Evolutionary conservation across 2,329 filamentous ascomycete species (phyloP), one percentile per base, ranked within the genome.

Genomic region (Xylaria sp.): DNA sequence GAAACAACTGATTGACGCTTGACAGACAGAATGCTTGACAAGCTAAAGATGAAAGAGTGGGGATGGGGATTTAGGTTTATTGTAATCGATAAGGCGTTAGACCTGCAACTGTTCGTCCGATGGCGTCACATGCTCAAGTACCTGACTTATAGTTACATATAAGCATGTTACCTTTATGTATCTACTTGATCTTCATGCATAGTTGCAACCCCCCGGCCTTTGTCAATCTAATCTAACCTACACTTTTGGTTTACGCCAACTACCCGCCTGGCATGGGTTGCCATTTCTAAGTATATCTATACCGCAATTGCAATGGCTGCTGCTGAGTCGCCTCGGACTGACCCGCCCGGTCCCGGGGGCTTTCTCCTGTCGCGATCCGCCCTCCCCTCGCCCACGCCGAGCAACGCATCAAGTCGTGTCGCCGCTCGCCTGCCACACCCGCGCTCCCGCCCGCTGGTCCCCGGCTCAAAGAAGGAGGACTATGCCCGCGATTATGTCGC

Each of bases 381-480:
- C 0, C 80, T 87, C 4, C 85, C 85, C 0, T 89, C 87, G 2
- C 87, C 87, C 0, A 81, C 87, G 0, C 86, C 86, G 3, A 87
- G 83, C 65, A 80, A 79, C 12, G 75, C 83, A 13, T 87, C 86
- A 7, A 79, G 76, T 48, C 80, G 74, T 58, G 71, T 79, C 23
- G 62, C 74, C 1, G 75, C 81, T 10, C 78, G 77, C 8, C 81
- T 90, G 5, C 89, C 89, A 5, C 86, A 85, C 60, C 89, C 88
- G 0, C 82, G 88, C 50, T 78, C 80, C 25, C 84, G 81, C 39
- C 80, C 87, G 0, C 76, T 91, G 1, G 80, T 81, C 15, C 82
- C 87, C 0, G 87, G 88, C 0, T 89, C 87, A 0, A 82, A 79
- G 39, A 90, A 90, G 71, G 89, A 90, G 73, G 86, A 88, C 63